These are phyloP conservation scores for Penicillium subrubescens DNA, from an alignment of 495 filamentous ascomycete genomes.

Conservation along the genomic window DNA sequence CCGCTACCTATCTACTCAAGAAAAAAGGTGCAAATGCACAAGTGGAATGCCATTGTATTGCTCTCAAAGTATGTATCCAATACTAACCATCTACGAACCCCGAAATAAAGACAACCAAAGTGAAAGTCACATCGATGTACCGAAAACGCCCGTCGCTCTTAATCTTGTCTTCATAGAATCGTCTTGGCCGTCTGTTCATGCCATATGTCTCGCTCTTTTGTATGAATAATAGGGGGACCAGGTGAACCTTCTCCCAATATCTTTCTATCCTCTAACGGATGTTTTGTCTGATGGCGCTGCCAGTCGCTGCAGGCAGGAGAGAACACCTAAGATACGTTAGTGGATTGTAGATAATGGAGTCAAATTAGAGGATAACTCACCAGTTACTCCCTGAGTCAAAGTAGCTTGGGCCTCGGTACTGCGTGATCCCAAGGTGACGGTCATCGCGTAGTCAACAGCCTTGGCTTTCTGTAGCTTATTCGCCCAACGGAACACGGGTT, in stretches of 20 bases:
- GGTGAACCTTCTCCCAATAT: no score
- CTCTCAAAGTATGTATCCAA: neutral
- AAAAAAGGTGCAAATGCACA: neutral
- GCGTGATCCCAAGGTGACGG: conserved; percentile 78
- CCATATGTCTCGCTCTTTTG: neutral
- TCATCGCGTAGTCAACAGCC: conserved; percentile 67
- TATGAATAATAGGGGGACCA: no score
- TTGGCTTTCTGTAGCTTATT: conserved; percentile 64
- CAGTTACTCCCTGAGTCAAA: conserved; percentile 85
- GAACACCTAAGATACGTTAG: conserved; percentile 28
- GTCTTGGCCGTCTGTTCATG: conserved; percentile 10
- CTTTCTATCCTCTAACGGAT: no score
- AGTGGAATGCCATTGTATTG: neutral
- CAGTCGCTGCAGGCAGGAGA: conserved; percentile 37
- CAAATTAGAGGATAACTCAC: conserved; percentile 35
- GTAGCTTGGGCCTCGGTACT: conserved; percentile 88
- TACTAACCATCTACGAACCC: neutral
- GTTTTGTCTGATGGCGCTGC: conserved; percentile 13
- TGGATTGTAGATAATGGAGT: neutral
- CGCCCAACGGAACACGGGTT: conserved; percentile 91
- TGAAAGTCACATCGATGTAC: conserved; percentile 3
- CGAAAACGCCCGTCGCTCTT: conserved; percentile 18
- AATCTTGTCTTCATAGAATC: conserved; percentile 18
- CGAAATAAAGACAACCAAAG: neutral
- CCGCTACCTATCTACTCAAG: no score